phyloP scores from a whole-genome alignment of 139 green algal species.

The Haematococcus sp. region DNA sequence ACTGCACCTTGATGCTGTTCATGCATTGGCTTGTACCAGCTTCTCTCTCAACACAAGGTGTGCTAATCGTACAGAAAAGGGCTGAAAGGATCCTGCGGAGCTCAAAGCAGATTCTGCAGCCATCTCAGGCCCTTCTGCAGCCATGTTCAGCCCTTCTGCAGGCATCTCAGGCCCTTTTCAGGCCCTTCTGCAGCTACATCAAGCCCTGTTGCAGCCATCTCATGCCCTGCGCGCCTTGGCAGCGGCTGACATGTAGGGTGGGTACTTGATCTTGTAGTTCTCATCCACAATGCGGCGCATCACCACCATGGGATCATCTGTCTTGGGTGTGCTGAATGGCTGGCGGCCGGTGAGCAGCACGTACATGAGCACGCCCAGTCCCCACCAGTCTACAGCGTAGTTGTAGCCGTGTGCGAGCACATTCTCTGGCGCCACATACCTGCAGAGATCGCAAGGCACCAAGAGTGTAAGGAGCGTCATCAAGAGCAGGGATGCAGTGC shows the following conservation, averaged over 20 bases:
- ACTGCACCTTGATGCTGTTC: too few relatives aligned
- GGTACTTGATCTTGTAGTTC: conserved; percentile 87
- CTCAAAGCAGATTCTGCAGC: too few relatives aligned
- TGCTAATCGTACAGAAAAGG: too few relatives aligned
- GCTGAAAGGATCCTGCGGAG: too few relatives aligned
- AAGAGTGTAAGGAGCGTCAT: not conserved
- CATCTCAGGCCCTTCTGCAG: too few relatives aligned
- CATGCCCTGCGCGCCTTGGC: conserved; percentile 65
- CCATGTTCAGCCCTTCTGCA: too few relatives aligned
- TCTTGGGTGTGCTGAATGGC: conserved; percentile 90
- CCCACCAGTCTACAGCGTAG: conserved; percentile 93
- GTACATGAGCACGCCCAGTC: conserved; percentile 91
- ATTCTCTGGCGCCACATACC: conserved; percentile 95
- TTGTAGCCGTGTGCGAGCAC: conserved; percentile 93
- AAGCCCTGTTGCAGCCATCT: too few relatives aligned
- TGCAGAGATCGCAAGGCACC: not conserved
- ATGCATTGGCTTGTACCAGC: too few relatives aligned
- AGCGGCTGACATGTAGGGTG: conserved; percentile 78
- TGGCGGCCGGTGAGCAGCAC: conserved; percentile 93
- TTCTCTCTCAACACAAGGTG: too few relatives aligned
- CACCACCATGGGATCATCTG: conserved; percentile 95
- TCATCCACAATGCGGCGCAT: conserved; percentile 96
- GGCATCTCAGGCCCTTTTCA: too few relatives aligned
- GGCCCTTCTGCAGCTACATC: too few relatives aligned
- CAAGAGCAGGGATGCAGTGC: too few relatives aligned